Evolutionary conservation across 805 yeast genomes (phyloP), one percentile per base, ranked within the genome.

Genomic region (Nakazawaea siamensis): DNA sequence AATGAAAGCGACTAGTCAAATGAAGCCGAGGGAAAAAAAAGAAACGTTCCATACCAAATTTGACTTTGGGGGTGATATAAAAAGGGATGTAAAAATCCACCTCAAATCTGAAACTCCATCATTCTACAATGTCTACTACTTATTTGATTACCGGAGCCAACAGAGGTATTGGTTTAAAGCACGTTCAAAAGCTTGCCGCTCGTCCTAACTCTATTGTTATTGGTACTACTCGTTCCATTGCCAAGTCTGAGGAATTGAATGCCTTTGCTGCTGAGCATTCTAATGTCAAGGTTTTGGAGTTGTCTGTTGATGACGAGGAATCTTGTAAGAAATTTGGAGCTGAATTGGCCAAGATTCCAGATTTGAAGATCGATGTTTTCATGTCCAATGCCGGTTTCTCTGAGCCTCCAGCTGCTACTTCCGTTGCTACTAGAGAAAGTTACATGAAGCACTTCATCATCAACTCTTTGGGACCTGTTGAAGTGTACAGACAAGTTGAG

Each of bases 371-470:
- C 24, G 60, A 55, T 37, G 41, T 44, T 13, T 43, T 49, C 29
- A 39, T 53, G 17, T 39, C 45, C 18, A 53, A 53, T 40, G 52
- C 58, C 5, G 60, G 54, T n/a, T 30, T 48, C 24, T 40, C 36
- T 11, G 33, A 39, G 4, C 16, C 33, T 5, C 29, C 18, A n/a
- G 7, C 14, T 4, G 14, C 12, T 4, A 23, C 21, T 12, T 10
- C 8, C 11, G 12, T 24, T 2, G 41, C 38, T 12, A 19, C 23
- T 8, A 7, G 10, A 8, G 29, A 41, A 3, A 9, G 11, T 1
- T 39, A 34, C 35, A 9, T 37, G 6, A 28, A 39, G 7, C 55
- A 48, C 28, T 50, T 38, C 25, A 24, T 7, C 0, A 42, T 44
- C 27, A 55, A 55, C 35, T 31, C 41, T 9, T 31, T 54, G 9